These are phyloP conservation scores for Penicillium diatomitis DNA, from an alignment of 495 filamentous ascomycete genomes.

Conservation along the genomic window DNA sequence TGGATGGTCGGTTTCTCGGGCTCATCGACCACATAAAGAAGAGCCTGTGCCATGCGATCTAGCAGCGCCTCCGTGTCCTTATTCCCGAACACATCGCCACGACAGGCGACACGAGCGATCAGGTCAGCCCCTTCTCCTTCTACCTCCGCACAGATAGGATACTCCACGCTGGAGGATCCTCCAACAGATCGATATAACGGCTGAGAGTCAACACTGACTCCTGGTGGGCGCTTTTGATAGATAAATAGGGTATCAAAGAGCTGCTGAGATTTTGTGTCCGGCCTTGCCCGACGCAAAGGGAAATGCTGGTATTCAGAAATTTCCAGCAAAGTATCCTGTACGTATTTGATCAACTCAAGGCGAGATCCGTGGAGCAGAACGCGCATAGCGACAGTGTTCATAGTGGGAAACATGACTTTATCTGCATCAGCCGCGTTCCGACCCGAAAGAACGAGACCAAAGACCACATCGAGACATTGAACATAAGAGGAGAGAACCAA, in stretches of 20 bases:
- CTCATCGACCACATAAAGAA: conserved; percentile 41
- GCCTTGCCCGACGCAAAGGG: conserved; percentile 28
- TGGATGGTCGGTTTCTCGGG: conserved; percentile 41
- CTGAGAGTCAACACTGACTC: not conserved
- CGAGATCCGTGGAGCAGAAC: conserved; percentile 30
- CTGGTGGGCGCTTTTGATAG: conserved; percentile 50
- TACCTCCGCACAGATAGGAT: conserved; percentile 72
- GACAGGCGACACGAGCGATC: conserved; percentile 62
- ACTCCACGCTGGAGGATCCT: conserved; percentile 57
- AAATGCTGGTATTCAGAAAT: conserved; percentile 45
- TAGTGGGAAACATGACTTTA: conserved; percentile 68
- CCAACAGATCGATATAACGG: conserved; percentile 47
- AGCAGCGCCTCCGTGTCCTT: conserved; percentile 39
- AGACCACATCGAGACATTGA: conserved; percentile 56
- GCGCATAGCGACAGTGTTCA: conserved; percentile 73
- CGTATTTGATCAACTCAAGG: conserved; percentile 29
- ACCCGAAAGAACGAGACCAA: conserved; percentile 67
- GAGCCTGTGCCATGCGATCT: conserved; percentile 41
- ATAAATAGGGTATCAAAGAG: conserved; percentile 83
- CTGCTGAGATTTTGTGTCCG: conserved; percentile 13
- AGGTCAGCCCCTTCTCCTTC: conserved; percentile 47
- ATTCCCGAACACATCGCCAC: conserved; percentile 40
- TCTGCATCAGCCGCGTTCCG: conserved; percentile 59
- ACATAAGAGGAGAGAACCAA: conserved; percentile 54
- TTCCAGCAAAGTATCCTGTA: conserved; percentile 58